phyloP scores from a whole-genome alignment of 768 basidiomycete genomes.

The Boletellus sp. region DNA sequence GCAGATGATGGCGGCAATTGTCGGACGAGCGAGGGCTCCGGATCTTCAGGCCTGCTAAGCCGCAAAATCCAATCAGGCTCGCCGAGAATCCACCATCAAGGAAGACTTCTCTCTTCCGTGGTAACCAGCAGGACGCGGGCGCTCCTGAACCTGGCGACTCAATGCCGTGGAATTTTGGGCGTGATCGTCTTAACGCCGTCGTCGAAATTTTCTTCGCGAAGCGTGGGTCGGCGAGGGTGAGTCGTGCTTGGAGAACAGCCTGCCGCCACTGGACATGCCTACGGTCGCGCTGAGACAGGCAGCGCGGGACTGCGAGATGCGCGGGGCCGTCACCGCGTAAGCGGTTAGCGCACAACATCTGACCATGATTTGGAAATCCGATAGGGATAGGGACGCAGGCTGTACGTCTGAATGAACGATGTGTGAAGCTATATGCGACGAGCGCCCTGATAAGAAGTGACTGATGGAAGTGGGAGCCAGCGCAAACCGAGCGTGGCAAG shows the following conservation, averaged over 20 bases:
- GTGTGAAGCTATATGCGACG: constrained; percentile 37
- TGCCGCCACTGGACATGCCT: no score
- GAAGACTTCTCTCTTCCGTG: constrained; percentile 32
- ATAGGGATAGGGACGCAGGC: constrained; percentile 31
- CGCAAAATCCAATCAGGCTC: constrained; percentile 11
- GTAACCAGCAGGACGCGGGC: constrained; percentile 29
- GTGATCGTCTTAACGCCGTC: constrained; percentile 18
- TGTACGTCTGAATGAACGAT: constrained; percentile 25
- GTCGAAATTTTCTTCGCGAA: constrained; percentile 1
- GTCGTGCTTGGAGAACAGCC: background rate
- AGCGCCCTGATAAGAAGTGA: constrained; percentile 46
- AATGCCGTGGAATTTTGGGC: constrained; percentile 23
- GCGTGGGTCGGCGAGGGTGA: background rate
- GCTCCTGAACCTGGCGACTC: constrained; percentile 12
- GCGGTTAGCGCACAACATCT: constrained; percentile 16
- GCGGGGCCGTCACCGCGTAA: constrained; percentile 20
- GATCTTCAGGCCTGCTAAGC: constrained; percentile 6
- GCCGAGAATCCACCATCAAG: constrained; percentile 23
- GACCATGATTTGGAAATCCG: constrained; percentile 27
- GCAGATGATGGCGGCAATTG: constrained; percentile 19
- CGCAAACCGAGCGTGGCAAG: constrained; percentile 5
- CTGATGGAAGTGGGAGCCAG: constrained; percentile 43
- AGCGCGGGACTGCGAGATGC: no score
- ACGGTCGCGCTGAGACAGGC: no score
- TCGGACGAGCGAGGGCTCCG: constrained; percentile 8